phyloP scores from a whole-genome alignment of 1,284 basidiomycete species.

The Termitomyces sp. region DNA sequence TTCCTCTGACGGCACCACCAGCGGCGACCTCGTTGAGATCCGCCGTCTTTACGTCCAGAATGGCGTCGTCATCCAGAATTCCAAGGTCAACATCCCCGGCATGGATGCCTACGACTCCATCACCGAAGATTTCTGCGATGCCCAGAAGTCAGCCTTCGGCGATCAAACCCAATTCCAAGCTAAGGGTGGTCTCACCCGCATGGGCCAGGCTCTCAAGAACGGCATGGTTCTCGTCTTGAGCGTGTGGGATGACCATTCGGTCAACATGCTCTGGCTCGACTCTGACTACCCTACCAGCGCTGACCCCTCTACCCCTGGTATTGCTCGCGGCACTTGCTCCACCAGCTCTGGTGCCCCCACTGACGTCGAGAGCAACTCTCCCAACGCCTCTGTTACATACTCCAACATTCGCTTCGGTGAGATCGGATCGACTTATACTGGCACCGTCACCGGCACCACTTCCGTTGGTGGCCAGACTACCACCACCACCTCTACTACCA shows the following conservation, averaged over 20 bases:
- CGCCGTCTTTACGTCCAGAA: conserved; percentile 4
- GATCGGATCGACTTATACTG: conserved; percentile 43
- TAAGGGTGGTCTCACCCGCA: conserved; percentile 39
- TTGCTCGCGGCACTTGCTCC: conserved; percentile 48
- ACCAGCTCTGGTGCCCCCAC: conserved; percentile 41
- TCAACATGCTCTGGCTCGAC: conserved; percentile 58
- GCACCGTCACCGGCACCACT: conserved; percentile 2
- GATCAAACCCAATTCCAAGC: conserved; percentile 39
- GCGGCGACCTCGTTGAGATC: conserved; percentile 35
- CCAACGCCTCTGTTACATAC: conserved; percentile 22
- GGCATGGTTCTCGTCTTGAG: conserved; percentile 52
- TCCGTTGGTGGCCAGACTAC: not conserved
- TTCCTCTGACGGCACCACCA: conserved; percentile 29
- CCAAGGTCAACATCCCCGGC: conserved; percentile 37
- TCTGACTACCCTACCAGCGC: conserved; percentile 43
- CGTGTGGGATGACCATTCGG: conserved; percentile 52
- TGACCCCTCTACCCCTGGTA: conserved; percentile 37
- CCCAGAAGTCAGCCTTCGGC: conserved; percentile 34
- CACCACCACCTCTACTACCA: not conserved
- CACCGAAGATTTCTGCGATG: conserved; percentile 34
- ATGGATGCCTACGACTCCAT: conserved; percentile 34
- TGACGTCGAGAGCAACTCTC: conserved; percentile 36
- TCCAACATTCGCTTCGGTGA: conserved; percentile 31
- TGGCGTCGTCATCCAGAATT: conserved; percentile 16
- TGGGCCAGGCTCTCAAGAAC: conserved; percentile 37